Base-by-base conservation (phyloP, 805 yeast species). In the Metschnikowia gruessii region DNA sequence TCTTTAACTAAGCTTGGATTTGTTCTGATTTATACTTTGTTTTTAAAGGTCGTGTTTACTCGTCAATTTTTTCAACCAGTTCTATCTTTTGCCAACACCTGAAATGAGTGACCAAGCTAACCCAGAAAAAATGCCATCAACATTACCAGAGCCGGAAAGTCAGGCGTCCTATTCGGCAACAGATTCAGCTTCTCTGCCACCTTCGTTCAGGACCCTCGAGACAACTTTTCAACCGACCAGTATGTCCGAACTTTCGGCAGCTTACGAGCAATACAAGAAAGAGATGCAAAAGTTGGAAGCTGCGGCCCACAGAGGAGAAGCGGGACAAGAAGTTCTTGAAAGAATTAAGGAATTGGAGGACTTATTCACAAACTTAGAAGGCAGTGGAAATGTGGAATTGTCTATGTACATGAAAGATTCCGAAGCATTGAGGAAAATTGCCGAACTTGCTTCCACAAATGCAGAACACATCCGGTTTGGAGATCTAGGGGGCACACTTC, bases 391-490 rank as follows among this genome's bases (percentile, higher is more conserved):
- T 31, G 55, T 58, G 46, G 72, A 69, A 40, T 65, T 72, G 10
- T 60, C 63, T 21, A 59, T 70, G 46, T 72, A 68, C 35, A 57
- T 68, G 46, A 61, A 77, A 46, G 95, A 86, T 62, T 75, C 92
- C 1, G 80, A 80, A 45, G 81, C 85, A 4, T 70, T 86, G 54
- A 69, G 72, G 26, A 81, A 76, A 49, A 76, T 84, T 10, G 76
- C 87, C 31, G 77, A 76, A 47, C 74, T 83, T 56, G 83, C 88
- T 11, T 81, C 83, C 33, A 65, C 81, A 18, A 85, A 85, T 37
- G 80, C 86, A 2, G 71, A 80, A 41, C 82, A 80, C 62, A 56
- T 84, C 53, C 78, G 77, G 43, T 65, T 84, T 42, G 88, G 84
- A 3, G 75, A 76, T 40, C 68, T 76, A 3, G 81, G 77, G 10